Conservation (phyloP, 2,329 filamentous ascomycete genomes). For the Aspergillus sp. region DNA sequence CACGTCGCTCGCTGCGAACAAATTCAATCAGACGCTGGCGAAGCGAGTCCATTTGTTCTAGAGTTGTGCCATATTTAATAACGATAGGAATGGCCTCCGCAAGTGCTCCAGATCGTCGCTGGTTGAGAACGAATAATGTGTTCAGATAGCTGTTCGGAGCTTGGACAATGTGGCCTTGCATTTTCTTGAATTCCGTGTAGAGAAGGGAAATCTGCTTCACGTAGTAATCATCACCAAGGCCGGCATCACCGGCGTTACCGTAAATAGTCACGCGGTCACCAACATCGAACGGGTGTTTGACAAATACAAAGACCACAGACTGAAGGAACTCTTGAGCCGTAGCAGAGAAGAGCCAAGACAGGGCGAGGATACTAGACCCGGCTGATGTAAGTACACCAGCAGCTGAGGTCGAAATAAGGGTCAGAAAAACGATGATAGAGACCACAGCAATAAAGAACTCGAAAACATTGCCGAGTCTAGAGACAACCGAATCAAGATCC, state of each 20-base stretch:
- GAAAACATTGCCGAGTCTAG: constrained; percentile 85
- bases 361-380: constrained; percentile 80
- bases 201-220: constrained; percentile 91
- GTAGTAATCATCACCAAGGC: constrained; percentile 89
- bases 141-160: constrained; percentile 94
- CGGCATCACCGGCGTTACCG: constrained; percentile 76
- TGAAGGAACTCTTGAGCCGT: constrained; percentile 94
- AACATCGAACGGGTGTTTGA: constrained; percentile 96
- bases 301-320: constrained; percentile 91
- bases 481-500: constrained; percentile 89
- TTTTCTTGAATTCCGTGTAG: constrained; percentile 98
- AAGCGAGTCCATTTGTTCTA: constrained; percentile 78
- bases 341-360: constrained; percentile 89
- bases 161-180: constrained; percentile 94
- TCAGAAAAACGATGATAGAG: constrained; percentile 80
- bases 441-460: constrained; percentile 82
- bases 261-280: constrained; percentile 91
- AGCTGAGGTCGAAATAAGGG: constrained; percentile 86
- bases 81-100: constrained; percentile 82
- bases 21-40: constrained; percentile 80
- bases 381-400: constrained; percentile 86
- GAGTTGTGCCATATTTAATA: constrained; percentile 84
- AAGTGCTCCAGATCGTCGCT: constrained; percentile 82
- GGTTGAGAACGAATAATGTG: constrained; percentile 90
- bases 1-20: constrained; percentile 79